Conservation (phyloP, 768 basidiomycete genomes). For the Pulveroboletus frians region DNA sequence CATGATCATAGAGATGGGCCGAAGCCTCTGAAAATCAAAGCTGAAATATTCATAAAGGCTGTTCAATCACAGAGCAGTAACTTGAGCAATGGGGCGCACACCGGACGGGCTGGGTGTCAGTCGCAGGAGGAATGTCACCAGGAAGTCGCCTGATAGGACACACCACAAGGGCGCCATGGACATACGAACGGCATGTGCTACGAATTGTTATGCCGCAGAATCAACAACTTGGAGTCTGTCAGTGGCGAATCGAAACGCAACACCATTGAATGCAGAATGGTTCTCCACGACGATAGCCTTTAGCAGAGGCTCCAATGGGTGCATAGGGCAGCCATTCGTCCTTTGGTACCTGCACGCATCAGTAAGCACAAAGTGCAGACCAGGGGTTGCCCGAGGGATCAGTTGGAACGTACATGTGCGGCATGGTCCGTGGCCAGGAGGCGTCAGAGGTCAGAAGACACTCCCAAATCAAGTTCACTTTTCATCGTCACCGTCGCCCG, state of each 20-base stretch:
- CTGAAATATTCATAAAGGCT: too few relatives aligned
- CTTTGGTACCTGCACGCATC: background rate
- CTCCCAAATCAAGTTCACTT: conserved; percentile 25
- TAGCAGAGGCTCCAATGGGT: background rate
- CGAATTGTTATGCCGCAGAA: background rate
- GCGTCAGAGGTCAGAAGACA: conserved; percentile 14
- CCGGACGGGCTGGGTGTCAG: background rate
- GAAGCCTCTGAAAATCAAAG: background rate
- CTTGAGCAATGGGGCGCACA: background rate
- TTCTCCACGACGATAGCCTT: background rate
- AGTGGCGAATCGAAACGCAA: background rate
- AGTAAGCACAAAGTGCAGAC: background rate
- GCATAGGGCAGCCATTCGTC: background rate
- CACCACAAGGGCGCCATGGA: conserved; percentile 3
- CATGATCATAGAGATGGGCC: background rate
- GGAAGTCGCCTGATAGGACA: background rate
- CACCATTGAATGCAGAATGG: background rate
- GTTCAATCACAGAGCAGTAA: background rate
- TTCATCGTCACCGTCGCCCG: conserved; percentile 12
- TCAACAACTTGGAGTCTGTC: conserved; percentile 4
- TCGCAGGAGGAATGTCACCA: background rate
- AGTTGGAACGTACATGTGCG: conserved; percentile 7
- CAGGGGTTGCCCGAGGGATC: background rate
- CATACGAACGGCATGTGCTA: background rate
- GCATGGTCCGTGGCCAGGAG: conserved; percentile 15